These are phyloP conservation scores for Scutellaria galericulata DNA, from an alignment of 257 asterid genomes.

Conservation along the genomic window DNA sequence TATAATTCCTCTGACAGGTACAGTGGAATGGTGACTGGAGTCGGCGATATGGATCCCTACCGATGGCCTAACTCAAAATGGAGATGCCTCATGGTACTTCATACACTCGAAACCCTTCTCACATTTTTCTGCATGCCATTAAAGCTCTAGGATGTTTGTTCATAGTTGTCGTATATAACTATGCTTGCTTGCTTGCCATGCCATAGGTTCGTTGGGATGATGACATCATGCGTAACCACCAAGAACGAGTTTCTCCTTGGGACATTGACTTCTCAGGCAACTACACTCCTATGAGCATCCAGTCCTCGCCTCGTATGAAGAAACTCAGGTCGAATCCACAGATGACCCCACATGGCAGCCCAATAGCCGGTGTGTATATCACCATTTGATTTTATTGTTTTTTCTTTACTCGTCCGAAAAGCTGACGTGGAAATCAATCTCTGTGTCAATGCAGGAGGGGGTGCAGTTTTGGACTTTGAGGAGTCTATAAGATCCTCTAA, in stretches of 20 bases:
- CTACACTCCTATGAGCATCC: slow-evolving; percentile 70
- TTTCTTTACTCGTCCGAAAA: neutral
- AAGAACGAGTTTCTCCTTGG: slow-evolving; percentile 97
- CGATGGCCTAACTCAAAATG: slow-evolving; percentile 95
- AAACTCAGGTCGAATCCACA: slow-evolving; percentile 70
- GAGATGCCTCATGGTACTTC: slow-evolving; percentile 90
- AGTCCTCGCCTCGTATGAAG: slow-evolving; percentile 83
- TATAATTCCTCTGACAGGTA: slow-evolving; percentile 51
- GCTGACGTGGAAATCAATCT: slow-evolving; percentile 13
- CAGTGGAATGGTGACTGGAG: slow-evolving; percentile 92
- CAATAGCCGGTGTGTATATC: slow-evolving; percentile 59
- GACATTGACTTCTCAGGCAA: slow-evolving; percentile 90
- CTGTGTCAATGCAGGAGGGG: slow-evolving; percentile 53
- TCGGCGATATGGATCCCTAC: slow-evolving; percentile 72
- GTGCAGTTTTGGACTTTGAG: slow-evolving; percentile 85
- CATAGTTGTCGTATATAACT: neutral
- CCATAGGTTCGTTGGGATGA: slow-evolving; percentile 97
- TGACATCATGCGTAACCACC: slow-evolving; percentile 70
- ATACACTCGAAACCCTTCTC: slow-evolving; percentile 35
- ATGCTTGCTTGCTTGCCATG: too few relatives aligned
- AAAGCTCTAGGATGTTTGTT: slow-evolving; percentile 22
- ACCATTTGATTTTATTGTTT: slow-evolving; percentile 13
- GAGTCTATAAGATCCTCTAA: slow-evolving; percentile 87
- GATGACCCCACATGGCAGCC: slow-evolving; percentile 61
- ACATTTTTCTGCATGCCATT: slow-evolving; percentile 21